phyloP scores from a whole-genome alignment of 2,329 filamentous ascomycete species.

The Phaeoacremonium minimum region DNA sequence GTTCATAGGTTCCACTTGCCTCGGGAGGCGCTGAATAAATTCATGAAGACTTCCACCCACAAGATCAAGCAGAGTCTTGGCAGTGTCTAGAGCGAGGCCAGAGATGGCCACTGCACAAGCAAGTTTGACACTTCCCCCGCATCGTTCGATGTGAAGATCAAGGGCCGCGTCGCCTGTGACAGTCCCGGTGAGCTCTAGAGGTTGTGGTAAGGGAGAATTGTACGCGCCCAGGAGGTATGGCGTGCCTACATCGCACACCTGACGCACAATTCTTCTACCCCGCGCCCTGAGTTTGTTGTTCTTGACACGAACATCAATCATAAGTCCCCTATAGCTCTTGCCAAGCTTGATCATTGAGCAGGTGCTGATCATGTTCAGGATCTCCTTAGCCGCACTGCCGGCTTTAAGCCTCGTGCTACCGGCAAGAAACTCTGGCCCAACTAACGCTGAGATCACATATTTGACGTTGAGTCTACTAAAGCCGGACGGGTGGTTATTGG shows the following conservation, averaged over 20 bases:
- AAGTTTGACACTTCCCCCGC: neutral
- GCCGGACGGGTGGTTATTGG: slow-evolving; percentile 26
- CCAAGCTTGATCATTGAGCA: slow-evolving; percentile 32
- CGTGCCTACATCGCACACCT: neutral
- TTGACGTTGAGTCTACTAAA: slow-evolving; percentile 8
- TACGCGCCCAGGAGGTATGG: neutral
- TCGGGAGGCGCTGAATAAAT: neutral
- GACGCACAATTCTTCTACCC: neutral
- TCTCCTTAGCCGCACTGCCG: slow-evolving; percentile 34
- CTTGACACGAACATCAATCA: slow-evolving; percentile 8
- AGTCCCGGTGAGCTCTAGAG: neutral
- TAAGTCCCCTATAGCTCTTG: slow-evolving; percentile 34
- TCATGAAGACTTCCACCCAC: neutral
- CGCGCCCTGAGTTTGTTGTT: neutral
- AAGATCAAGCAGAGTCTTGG: neutral
- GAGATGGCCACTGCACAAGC: neutral
- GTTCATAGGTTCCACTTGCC: neutral
- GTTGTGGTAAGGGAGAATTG: neutral
- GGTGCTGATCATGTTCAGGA: slow-evolving; percentile 35
- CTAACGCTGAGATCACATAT: slow-evolving; percentile 26
- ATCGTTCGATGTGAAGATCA: neutral
- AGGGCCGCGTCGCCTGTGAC: neutral
- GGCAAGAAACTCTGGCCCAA: slow-evolving; percentile 33
- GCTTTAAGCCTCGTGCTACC: slow-evolving; percentile 37
- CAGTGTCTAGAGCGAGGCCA: neutral